Conservation (phyloP, 2,329 filamentous ascomycete genomes). For the Orbilia oligospora region DNA sequence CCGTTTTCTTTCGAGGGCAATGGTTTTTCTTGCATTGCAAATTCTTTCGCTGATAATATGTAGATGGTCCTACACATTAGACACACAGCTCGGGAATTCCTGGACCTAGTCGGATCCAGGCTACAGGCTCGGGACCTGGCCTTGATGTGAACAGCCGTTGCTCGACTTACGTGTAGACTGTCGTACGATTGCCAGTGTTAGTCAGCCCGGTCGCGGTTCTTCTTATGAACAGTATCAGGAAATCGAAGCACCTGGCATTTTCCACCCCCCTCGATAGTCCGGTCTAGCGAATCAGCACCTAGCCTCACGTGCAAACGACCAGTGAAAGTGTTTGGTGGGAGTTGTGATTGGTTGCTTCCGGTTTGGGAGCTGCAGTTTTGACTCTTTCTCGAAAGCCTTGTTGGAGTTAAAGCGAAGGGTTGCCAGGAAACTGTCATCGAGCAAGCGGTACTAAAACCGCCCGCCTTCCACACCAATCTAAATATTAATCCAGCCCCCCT, state of each 20-base stretch:
- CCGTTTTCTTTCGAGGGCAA: not conserved
- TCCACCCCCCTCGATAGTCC: slow-evolving; percentile 27
- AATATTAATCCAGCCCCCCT: slow-evolving; percentile 6
- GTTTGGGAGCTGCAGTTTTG: slow-evolving; percentile 42
- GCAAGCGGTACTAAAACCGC: slow-evolving; percentile 33
- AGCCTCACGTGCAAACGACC: slow-evolving; percentile 60
- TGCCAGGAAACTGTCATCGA: slow-evolving; percentile 35
- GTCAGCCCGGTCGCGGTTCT: slow-evolving; percentile 2
- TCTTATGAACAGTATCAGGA: not conserved
- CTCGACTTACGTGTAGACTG: slow-evolving; percentile 33
- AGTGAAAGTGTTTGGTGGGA: slow-evolving; percentile 43
- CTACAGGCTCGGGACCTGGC: slow-evolving; percentile 41
- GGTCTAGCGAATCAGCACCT: slow-evolving; percentile 56
- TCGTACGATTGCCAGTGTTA: slow-evolving; percentile 38
- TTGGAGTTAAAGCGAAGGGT: slow-evolving; percentile 29
- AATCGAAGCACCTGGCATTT: slow-evolving; percentile 51
- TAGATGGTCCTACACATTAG: not conserved
- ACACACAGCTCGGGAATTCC: slow-evolving; percentile 30
- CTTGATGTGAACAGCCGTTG: slow-evolving; percentile 28
- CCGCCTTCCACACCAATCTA: slow-evolving; percentile 38
- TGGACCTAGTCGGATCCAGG: slow-evolving; percentile 37
- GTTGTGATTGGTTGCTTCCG: slow-evolving; percentile 2
- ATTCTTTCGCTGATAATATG: slow-evolving; percentile 33
- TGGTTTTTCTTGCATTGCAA: slow-evolving; percentile 11
- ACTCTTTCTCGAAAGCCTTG: slow-evolving; percentile 39